Evolutionary conservation across 352 stramenopile species (phyloP).

Genomic region (Globisporangium irregulare): DNA sequence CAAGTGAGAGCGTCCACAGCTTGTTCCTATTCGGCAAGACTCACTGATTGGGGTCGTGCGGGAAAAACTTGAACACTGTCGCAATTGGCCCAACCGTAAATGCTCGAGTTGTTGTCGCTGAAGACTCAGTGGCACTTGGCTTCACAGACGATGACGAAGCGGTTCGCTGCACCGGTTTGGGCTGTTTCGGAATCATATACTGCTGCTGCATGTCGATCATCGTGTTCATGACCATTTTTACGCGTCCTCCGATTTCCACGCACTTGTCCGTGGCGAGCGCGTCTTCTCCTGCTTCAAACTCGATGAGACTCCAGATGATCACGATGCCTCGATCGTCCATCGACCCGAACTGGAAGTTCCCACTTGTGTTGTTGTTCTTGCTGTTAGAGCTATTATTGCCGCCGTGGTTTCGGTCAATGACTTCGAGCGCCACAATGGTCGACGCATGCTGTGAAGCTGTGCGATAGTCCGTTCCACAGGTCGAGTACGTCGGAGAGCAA

Average conservation of each 20-base stretch:
- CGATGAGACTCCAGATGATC: slow-evolving; percentile 72
- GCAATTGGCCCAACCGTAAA: slow-evolving; percentile 41
- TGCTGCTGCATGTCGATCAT: slow-evolving; percentile 58
- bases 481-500: slow-evolving; percentile 56
- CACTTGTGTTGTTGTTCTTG: slow-evolving; percentile 14
- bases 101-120: slow-evolving; percentile 12
- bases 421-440: slow-evolving; percentile 43
- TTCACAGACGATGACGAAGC: neutral
- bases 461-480: slow-evolving; percentile 43
- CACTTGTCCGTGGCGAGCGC: slow-evolving; percentile 51
- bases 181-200: slow-evolving; percentile 24
- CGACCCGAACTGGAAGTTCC: slow-evolving; percentile 65
- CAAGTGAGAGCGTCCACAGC: neutral
- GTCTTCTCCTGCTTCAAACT: slow-evolving; percentile 42
- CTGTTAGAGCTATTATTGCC: neutral
- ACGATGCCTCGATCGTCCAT: slow-evolving; percentile 69
- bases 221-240: slow-evolving; percentile 67
- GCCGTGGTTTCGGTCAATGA: slow-evolving; percentile 21
- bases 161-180: neutral
- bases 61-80: slow-evolving; percentile 48
- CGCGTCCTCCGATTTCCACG: slow-evolving; percentile 54
- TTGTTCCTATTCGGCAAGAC: neutral
- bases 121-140: neutral
- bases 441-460: slow-evolving; percentile 39
- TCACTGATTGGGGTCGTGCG: slow-evolving; percentile 56